Base-by-base conservation (phyloP, 169 alveolate species). In the Cryptosporidium sp. region DNA sequence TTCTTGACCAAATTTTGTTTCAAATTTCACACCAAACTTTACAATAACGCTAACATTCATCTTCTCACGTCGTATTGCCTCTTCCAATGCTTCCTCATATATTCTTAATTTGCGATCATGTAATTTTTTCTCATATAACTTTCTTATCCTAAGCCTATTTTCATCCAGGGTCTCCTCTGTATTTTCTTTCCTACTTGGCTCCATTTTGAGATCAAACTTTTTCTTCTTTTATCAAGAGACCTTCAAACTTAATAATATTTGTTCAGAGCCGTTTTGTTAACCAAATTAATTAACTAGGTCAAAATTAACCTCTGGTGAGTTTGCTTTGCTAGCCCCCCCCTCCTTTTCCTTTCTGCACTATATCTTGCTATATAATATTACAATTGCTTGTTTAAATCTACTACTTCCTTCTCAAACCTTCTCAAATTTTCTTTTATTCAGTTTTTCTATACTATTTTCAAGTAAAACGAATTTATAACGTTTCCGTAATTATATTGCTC, bases 1-100 rank as follows among this genome's bases (percentile, higher is more conserved):
- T 6, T 62, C 75, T 67, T 80, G 89, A 23, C 89, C 89, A 42
- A 80, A 80, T 10, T 26, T 80, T 5, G 89, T 80, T 48, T 80
- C 89, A 29, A 60, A 80, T 23, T 80, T 80, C 26, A 80, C 75
- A 14, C 89, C 42, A 42, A 80, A 80, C 33, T 62, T 62, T 23
- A 80, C 42, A 5, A 39, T 37, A 18, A 60, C 23, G n/a, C 45
- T 48, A 9, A 65, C 51, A 61, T 53, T 67, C 89, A 80, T 62
- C 35, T 80, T 80, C 42, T 80, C 89, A 31, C 89, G 73, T 62
- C 67, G 31, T 42, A 80, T 60, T 26, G 89, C 89, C 23, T 80
- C 89, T 33, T 80, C 89, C 10, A 80, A 12, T 14, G 89, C 89
- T 37, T 80, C 89, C 56, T 80, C 89, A 67, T 80, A 80, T 62